Evolutionary conservation across 202 grass and related monocot species (phyloP).

Genomic region (Schoenoplectus triqueter): DNA sequence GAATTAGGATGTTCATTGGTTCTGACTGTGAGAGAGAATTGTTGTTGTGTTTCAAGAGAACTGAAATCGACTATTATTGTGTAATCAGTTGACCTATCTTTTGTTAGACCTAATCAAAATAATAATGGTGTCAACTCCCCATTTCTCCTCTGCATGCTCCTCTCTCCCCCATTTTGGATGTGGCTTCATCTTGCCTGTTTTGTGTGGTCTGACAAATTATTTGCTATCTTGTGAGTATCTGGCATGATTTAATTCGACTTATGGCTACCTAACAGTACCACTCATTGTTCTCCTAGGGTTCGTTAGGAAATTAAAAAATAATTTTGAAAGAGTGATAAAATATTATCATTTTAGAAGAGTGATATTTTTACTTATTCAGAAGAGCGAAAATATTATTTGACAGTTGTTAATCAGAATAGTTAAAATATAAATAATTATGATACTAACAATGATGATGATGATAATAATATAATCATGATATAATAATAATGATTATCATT

Average conservation of each 20-base stretch:
- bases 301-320: not conserved
- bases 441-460: no score
- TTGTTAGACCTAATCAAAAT: conserved; percentile 31
- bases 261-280: not conserved
- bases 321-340: no score
- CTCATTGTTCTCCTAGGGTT: not conserved
- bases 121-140: not conserved
- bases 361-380: no score
- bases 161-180: not conserved
- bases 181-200: not conserved
- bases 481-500: no score
- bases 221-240: not conserved
- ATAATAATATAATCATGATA: no score
- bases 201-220: not conserved
- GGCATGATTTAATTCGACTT: not conserved
- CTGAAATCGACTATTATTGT: conserved; percentile 35
- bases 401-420: no score
- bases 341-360: no score
- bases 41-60: conserved; percentile 30
- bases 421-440: no score
- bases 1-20: conserved; percentile 33
- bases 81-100: conserved; percentile 20
- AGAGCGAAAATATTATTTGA: no score
- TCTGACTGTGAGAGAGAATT: conserved; percentile 33
- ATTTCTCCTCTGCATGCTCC: not conserved